Evolutionary conservation across 2,329 filamentous ascomycete genomes (phyloP), one percentile per base, ranked within the genome.

Genomic region (Lasiodiplodia gonubiensis): DNA sequence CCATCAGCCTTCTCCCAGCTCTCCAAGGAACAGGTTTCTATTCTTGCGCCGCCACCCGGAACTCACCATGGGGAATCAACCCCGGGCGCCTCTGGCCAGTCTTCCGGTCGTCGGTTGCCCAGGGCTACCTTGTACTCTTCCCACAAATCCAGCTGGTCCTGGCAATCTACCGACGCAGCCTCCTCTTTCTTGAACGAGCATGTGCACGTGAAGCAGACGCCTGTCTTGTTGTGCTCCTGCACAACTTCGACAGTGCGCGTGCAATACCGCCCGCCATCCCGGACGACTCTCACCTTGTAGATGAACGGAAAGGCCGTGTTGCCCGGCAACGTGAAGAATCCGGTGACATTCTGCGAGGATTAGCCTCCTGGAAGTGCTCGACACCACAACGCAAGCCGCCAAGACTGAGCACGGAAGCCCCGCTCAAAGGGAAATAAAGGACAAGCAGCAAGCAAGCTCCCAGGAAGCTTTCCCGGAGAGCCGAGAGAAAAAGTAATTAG

Each of bases 101-200:
- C 54, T 12, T 67, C 53, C 30, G 76, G 72, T 23, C 72, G 72
- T 68, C 77, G 80, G 23, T 73, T 76, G 23, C 69, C 49, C 0
- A 83, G 71, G 0, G 76, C 77, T 5, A 71, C 67, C 3, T 59
- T 68, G 70, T 81, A 82, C 52, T 74, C 69, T 16, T 75, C 68
- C 68, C 74, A 76, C 25, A 83, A 60, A 54, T 81, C 69, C 10
- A 78, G 54, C 2, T 66, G 52, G 5, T 80, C 74, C 72, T 82
- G 80, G 2, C 74, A 69, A 25, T 80, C 73, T 52, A 74, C 72
- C 21, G 66, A 71, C 37, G 46, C 75, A 66, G 66, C 52, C 68
- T 83, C 84, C 11, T 78, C 73, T 3, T 77, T 79, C 70, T 86
- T 86, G 77, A 86, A 86, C 3, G 83, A 85, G 69, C 80, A 82